Conservation (phyloP, 176 grass and related monocot genomes). For the bread wheat (Triticum aestivum) region DNA sequence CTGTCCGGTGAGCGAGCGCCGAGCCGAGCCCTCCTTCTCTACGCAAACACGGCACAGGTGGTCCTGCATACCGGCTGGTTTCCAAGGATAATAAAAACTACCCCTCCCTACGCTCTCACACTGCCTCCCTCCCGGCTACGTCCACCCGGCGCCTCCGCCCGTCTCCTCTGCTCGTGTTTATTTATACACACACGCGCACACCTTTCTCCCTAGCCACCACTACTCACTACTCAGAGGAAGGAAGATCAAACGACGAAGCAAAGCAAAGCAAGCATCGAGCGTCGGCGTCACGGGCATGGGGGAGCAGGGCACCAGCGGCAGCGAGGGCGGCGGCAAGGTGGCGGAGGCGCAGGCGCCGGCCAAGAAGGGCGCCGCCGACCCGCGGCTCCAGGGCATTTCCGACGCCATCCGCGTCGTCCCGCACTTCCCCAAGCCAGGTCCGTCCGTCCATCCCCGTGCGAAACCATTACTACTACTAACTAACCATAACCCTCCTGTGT, state of each 20-base stretch:
- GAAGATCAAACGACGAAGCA: not conserved
- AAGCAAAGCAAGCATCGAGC: not conserved
- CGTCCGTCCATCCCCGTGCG: not conserved
- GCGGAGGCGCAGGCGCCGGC: not conserved
- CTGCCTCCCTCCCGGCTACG: constrained; percentile 20
- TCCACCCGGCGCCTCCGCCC: not conserved
- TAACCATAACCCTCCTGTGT: no score
- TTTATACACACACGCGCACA: constrained; percentile 24
- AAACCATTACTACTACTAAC: not conserved
- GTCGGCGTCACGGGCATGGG: constrained; percentile 22
- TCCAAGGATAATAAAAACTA: constrained; percentile 32
- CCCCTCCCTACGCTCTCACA: not conserved
- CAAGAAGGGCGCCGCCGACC: constrained; percentile 49
- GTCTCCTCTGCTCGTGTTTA: constrained; percentile 17
- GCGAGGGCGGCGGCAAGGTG: not conserved
- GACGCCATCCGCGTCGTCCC: constrained; percentile 91
- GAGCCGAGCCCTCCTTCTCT: not conserved
- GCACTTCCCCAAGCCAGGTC: constrained; percentile 94
- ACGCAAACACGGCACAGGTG: not conserved
- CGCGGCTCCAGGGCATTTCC: constrained; percentile 74
- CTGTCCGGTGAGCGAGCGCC: not conserved
- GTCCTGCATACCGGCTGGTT: constrained; percentile 34
- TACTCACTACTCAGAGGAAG: not conserved
- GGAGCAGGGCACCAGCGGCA: constrained; percentile 21
- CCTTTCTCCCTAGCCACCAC: not conserved